phyloP scores from a whole-genome alignment of 257 asterid species.

The Lavandula angustifolia region DNA sequence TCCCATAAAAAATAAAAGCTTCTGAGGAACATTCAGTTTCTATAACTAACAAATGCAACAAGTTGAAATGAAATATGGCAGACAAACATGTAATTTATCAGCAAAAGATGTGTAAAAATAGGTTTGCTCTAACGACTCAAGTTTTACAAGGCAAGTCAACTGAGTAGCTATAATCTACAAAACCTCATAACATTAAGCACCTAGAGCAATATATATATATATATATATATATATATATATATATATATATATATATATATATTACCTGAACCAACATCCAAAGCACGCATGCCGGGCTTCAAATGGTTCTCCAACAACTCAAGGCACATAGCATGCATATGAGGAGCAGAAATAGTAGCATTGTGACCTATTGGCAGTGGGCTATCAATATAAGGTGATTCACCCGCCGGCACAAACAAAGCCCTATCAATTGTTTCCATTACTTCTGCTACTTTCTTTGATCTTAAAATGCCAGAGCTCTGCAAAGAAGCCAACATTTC shows the following conservation, averaged over 20 bases:
- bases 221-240: too few relatives aligned
- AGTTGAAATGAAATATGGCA: background rate
- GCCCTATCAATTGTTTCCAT: constrained; percentile 89
- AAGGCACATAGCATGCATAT: constrained; percentile 97
- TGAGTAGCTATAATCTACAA: background rate
- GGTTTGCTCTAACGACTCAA: background rate
- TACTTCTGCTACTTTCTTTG: constrained; percentile 66
- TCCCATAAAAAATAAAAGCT: background rate
- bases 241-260: too few relatives aligned
- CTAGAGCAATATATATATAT: constrained; percentile 11
- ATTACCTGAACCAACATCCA: constrained; percentile 93
- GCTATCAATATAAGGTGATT: constrained; percentile 72
- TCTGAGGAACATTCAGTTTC: background rate
- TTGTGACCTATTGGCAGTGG: constrained; percentile 88
- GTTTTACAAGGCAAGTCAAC: background rate
- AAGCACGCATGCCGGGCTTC: constrained; percentile 89
- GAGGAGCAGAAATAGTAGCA: constrained; percentile 96
- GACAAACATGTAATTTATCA: background rate
- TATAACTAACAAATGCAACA: constrained; percentile 10
- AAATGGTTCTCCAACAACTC: constrained; percentile 76
- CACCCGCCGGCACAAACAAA: constrained; percentile 77
- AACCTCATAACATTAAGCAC: background rate
- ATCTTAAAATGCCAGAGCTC: constrained; percentile 55
- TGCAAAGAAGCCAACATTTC: constrained; percentile 63
- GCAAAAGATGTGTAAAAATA: background rate